Percentiles rank a stretch among this genome's conserved stretches.
phyloP scores from a whole-genome alignment of 1,284 basidiomycete genomes.

The Mycosarcoma mackinlayi region DNA sequence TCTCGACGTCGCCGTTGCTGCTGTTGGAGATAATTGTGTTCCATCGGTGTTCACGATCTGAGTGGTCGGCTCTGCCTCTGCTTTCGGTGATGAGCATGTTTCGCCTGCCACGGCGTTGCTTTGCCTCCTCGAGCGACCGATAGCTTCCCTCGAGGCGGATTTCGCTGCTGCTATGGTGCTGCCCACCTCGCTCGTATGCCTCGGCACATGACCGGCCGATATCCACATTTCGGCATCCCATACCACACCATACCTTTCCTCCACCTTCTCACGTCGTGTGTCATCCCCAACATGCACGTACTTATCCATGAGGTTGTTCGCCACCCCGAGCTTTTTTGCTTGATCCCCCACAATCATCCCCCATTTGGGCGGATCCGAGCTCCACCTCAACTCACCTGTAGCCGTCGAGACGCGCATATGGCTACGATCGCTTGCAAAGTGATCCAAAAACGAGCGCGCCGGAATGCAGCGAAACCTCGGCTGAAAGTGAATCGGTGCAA shows the following conservation, averaged over 20 bases:
- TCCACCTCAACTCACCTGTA: slow-evolving; percentile 1
- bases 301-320: slow-evolving; percentile 32
- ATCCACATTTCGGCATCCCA: slow-evolving; percentile 2
- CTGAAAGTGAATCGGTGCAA: slow-evolving; percentile 7
- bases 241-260: slow-evolving; percentile 15
- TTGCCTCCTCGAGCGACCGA: no score
- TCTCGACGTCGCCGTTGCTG: no score
- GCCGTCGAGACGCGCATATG: slow-evolving; percentile 34
- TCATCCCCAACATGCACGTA: slow-evolving; percentile 24
- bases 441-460: slow-evolving; percentile 17
- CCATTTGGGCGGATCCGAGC: slow-evolving; percentile 27
- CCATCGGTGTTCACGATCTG: no score
- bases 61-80: no score
- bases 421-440: slow-evolving; percentile 53
- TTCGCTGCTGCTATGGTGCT: neutral
- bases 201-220: neutral
- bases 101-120: no score
- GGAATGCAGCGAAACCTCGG: slow-evolving; percentile 29
- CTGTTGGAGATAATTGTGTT: neutral
- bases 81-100: no score
- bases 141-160: no score
- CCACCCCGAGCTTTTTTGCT: slow-evolving; percentile 3
- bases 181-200: neutral
- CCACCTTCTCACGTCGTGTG: neutral
- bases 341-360: slow-evolving; percentile 8